phyloP scores from a whole-genome alignment of 2,329 filamentous ascomycete genomes.

The Pseudocercospora fijiensis region DNA sequence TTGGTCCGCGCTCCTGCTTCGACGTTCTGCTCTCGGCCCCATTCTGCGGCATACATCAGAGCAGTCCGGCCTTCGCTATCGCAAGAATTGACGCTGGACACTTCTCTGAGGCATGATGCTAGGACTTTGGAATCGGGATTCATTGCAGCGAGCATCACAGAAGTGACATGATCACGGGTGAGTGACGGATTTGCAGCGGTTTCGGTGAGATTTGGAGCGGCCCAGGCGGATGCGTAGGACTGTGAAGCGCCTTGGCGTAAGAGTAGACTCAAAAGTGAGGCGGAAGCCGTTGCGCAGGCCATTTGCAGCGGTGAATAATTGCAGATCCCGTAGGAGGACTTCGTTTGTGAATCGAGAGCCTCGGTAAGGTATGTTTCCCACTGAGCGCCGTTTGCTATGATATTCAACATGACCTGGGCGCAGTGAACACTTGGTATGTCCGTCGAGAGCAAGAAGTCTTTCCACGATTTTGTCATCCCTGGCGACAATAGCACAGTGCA shows the following conservation, averaged over 20 bases:
- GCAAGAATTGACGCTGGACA: background rate
- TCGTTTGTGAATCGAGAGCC: too few relatives aligned
- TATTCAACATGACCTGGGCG: accelerated
- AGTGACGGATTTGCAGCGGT: background rate
- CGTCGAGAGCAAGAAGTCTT: background rate
- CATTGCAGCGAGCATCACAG: background rate
- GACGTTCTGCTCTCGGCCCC: background rate
- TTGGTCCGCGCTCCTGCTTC: background rate
- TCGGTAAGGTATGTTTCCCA: background rate
- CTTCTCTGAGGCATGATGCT: background rate
- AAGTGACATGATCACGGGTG: background rate
- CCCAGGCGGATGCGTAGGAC: background rate
- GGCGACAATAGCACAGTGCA: background rate
- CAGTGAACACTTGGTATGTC: background rate
- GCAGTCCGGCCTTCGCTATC: background rate
- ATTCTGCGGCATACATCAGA: background rate
- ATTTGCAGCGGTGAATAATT: background rate
- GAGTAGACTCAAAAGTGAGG: background rate
- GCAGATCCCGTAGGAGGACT: background rate
- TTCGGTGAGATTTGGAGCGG: background rate
- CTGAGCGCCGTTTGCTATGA: background rate
- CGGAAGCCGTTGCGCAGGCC: background rate
- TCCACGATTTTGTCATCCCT: background rate
- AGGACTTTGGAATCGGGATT: background rate
- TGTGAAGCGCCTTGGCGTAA: background rate